These are phyloP conservation scores for Urtica urens DNA, from an alignment of 306 rosid species.

Conservation along the genomic window DNA sequence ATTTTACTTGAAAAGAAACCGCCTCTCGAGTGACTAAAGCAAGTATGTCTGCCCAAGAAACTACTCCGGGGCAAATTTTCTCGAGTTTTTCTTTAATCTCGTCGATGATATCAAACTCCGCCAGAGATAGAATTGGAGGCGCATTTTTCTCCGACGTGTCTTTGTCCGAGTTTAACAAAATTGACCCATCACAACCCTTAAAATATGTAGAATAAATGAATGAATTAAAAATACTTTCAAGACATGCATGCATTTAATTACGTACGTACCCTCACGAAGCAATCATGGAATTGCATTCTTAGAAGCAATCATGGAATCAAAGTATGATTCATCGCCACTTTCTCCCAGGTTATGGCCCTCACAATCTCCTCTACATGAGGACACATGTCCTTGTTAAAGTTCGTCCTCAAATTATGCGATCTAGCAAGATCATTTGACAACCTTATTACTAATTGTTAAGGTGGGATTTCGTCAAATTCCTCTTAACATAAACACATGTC, in stretches of 20 bases:
- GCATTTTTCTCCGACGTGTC: slow-evolving; percentile 20
- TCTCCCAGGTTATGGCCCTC: slow-evolving; percentile 19
- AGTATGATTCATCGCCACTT: slow-evolving; percentile 22
- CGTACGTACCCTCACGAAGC: slow-evolving; percentile 43
- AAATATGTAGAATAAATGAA: too few relatives aligned
- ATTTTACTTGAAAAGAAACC: slow-evolving; percentile 21
- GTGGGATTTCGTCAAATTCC: too few relatives aligned
- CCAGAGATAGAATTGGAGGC: slow-evolving; percentile 6
- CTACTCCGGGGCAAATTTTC: slow-evolving; percentile 19
- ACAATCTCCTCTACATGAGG: slow-evolving; percentile 37
- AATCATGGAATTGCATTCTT: slow-evolving; percentile 56
- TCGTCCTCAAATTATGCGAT: slow-evolving; percentile 19
- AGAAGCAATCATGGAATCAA: slow-evolving; percentile 38
- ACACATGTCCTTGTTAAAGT: slow-evolving; percentile 25
- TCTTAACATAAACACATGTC: too few relatives aligned
- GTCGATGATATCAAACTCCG: slow-evolving; percentile 20
- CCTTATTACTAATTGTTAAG: too few relatives aligned
- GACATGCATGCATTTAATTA: not conserved
- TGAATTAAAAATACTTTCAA: too few relatives aligned
- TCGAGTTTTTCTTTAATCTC: slow-evolving; percentile 20
- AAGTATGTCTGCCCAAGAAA: slow-evolving; percentile 29
- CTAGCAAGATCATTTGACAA: too few relatives aligned
- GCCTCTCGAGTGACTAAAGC: slow-evolving; percentile 26
- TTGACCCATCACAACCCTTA: slow-evolving; percentile 55
- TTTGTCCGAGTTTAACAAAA: slow-evolving; percentile 37